Evolutionary conservation across 2,329 filamentous ascomycete species (phyloP), one percentile per base, ranked within the genome.

Genomic region (Apiospora kogelbergensis): DNA sequence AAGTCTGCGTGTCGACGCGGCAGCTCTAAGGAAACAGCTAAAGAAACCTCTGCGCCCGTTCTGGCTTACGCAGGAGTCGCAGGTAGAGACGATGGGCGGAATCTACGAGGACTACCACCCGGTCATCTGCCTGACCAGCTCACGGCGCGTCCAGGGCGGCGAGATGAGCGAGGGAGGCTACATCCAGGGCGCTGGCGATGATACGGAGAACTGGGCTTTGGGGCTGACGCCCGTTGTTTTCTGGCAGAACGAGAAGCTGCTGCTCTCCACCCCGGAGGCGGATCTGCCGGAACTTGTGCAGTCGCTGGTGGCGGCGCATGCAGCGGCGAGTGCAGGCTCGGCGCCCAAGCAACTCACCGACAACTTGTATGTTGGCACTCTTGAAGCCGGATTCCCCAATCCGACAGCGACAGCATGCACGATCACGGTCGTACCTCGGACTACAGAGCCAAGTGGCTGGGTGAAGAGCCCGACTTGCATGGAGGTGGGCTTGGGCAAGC

Each of bases 131-230:
- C 96, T 93, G 77, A 98, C 94, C 0, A 92, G 94, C 15, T 97
- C 94, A 1, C 87, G 90, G 41, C 86, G 91, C 20, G 90, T 94
- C 0, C 81, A 82, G 1, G 91, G 90, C 15, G 89, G 88, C 3
- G 93, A 95, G 77, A 84, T 88, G 73, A 88, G 88, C 37, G 90
- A 91, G 71, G 88, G 87, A 3, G 90, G 90, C 6, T 99, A 99
- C 77, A 91, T 99, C 70, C 96, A 98, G 80, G 96, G 96, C 66
- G 95, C 95, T 0, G 96, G 92, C 2, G 96, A 99, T 79, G 96
- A 99, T 78, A 93, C 92, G 15, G 96, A 99, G 83, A 93, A 93
- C 73, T 99, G 96, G 96, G 91, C 94, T 1, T 83, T 88, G 26
- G 94, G 93, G 0, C 86, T 98, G 20, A 96, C 93, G 0, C 89